A percentile compares a stretch with the other conserved stretches of the same genome.
Evolutionary conservation across 768 basidiomycete species (phyloP).

Genomic region (Suillus plorans): DNA sequence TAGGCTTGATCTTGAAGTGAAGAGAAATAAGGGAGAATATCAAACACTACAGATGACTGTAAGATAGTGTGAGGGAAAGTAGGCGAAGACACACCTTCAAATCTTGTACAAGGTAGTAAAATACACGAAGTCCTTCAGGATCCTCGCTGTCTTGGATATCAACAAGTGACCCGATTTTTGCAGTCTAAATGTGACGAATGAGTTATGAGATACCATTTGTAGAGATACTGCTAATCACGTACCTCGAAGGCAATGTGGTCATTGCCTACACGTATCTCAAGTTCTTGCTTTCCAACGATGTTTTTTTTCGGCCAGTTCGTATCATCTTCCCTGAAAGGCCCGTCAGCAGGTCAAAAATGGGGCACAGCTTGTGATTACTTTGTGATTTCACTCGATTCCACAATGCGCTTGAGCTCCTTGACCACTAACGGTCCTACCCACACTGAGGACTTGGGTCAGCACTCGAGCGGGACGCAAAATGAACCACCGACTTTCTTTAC

Average conservation of each 20-base stretch:
- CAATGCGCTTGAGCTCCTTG: slow-evolving; percentile 92
- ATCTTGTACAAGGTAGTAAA: slow-evolving; percentile 98
- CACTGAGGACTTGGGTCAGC: slow-evolving; percentile 52
- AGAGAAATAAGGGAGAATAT: slow-evolving; percentile 98
- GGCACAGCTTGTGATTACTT: slow-evolving; percentile 51
- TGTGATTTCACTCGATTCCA: slow-evolving; percentile 90
- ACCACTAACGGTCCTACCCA: slow-evolving; percentile 91
- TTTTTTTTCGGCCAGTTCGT: slow-evolving; percentile 99
- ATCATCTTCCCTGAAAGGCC: slow-evolving; percentile 86
- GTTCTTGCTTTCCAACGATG: slow-evolving; percentile 96
- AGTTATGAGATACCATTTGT: background rate
- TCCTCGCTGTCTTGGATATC: slow-evolving; percentile 98
- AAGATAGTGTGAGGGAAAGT: background rate
- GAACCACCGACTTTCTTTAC: slow-evolving; percentile 87
- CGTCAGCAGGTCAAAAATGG: slow-evolving; percentile 5
- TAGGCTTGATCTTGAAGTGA: slow-evolving; percentile 99
- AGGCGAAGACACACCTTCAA: slow-evolving; percentile 63
- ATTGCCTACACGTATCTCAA: slow-evolving; percentile 91
- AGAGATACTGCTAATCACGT: slow-evolving; percentile 19
- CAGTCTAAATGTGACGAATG: slow-evolving; percentile 60
- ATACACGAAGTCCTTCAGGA: slow-evolving; percentile 94
- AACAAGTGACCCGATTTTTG: slow-evolving; percentile 95
- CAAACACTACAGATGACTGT: slow-evolving; percentile 63
- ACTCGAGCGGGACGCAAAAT: background rate
- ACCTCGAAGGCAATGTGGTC: slow-evolving; percentile 98